Evolutionary conservation across 2,329 filamentous ascomycete species (phyloP).

Genomic region (Talaromyces funiculosus): DNA sequence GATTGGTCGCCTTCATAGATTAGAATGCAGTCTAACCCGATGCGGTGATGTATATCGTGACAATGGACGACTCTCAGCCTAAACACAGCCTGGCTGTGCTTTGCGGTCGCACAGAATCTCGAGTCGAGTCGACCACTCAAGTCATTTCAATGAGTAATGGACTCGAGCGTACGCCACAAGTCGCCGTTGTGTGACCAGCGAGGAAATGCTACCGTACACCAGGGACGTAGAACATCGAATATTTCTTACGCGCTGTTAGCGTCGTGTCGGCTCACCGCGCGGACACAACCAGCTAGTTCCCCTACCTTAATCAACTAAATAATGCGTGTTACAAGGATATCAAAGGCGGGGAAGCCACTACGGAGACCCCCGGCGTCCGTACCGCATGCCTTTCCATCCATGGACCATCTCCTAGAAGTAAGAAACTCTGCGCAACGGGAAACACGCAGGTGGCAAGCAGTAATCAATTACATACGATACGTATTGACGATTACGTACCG

Average conservation of each 20-base stretch:
- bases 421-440: background rate
- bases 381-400: background rate
- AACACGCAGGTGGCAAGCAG: background rate
- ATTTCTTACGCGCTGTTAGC: background rate
- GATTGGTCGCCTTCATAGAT: background rate
- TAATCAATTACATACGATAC: background rate
- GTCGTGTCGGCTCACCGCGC: background rate
- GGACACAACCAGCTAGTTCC: slow-evolving; percentile 1
- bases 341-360: slow-evolving; percentile 3
- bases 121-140: background rate
- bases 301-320: background rate
- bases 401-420: background rate
- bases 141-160: background rate
- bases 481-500: background rate
- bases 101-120: background rate
- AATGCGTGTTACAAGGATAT: background rate
- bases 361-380: background rate
- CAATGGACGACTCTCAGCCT: background rate
- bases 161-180: background rate
- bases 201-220: background rate
- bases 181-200: background rate
- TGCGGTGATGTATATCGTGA: background rate
- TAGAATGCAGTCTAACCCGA: background rate
- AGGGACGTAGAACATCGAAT: background rate
- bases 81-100: background rate